Evolutionary conservation across 306 rosid species (phyloP), one percentile per base, ranked within the genome.

Genomic region (Begonia fuchsioides): DNA sequence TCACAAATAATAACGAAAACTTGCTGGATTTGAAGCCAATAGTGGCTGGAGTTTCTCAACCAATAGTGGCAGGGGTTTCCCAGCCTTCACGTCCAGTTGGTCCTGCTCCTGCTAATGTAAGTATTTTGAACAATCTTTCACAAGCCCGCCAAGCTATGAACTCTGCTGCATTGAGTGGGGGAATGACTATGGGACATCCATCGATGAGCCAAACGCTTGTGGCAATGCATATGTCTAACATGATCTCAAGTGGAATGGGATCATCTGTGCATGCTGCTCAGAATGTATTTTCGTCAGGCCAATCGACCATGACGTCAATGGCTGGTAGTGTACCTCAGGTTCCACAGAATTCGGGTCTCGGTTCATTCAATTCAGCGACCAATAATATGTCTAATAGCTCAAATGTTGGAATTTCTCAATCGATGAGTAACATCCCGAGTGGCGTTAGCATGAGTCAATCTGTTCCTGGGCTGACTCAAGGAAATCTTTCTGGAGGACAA

Each of bases 231-330:
- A 71, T 92, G 74, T 82, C 98, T 60, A 92, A 65, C 64, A 85
- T 90, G 98, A 90, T 90, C 70, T 90, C 98, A 49, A 90, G 83
- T 75, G 98, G 95, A 66, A 85, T 80, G 94, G 59, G 90, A 48
- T 85, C 95, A 65, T 79, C 98, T 35, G 81, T 77, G 45, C 83
- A 82, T 43, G 73, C 85, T 32, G 67, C 82, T 65, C 98, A 85
- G 65, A 90, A 74, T 50, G 87, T 74, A 62, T 77, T 78, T 79
- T 71, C 97, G 57, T 73, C 95, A 49, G 87, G 83, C 53, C 95
- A 67, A 49, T 46, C 87, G 2, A 79, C 64, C 52, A 66, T 75
- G 13, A 66, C 81, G 44, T 70, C 93, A 32, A 68, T 76, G 9
- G 60, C 77, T 51, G 83, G 86, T 50, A 38, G 82, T 62, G 77